Evolutionary conservation across 768 basidiomycete genomes (phyloP).

Genomic region (Boletus subcaerulescens): DNA sequence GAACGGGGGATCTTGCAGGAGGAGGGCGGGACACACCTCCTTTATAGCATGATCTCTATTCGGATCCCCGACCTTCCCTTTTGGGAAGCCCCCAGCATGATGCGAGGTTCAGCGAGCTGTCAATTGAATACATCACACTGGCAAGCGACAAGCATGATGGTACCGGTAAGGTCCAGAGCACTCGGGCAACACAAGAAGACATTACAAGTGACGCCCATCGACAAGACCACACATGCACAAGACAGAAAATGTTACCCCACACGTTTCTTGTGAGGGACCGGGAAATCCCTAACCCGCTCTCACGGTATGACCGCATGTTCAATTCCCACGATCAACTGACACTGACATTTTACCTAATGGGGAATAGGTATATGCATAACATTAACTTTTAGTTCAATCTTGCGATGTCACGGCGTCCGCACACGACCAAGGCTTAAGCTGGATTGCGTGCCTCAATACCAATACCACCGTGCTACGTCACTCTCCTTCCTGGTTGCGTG

Average conservation of each 20-base stretch:
- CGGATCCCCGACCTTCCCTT: constrained; percentile 9
- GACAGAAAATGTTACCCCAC: background rate
- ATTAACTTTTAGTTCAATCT: background rate
- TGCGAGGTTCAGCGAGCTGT: background rate
- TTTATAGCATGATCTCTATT: constrained; percentile 15
- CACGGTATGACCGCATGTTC: background rate
- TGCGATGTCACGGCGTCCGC: background rate
- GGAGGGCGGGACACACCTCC: background rate
- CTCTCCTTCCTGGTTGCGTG: background rate
- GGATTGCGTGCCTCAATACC: too few relatives aligned
- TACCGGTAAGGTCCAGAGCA: background rate
- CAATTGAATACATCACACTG: background rate
- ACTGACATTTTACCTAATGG: background rate
- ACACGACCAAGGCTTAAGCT: too few relatives aligned
- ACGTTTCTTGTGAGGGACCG: background rate
- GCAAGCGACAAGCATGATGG: background rate
- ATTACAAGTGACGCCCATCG: background rate
- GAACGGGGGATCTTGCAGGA: constrained; percentile 1
- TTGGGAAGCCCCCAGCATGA: background rate
- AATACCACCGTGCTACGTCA: background rate
- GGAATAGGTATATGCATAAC: background rate
- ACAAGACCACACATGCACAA: background rate
- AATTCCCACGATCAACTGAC: background rate
- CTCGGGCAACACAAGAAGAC: background rate
- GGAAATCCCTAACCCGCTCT: background rate